Conservation (phyloP, 1,284 basidiomycete genomes). For the Naganishia sp. region DNA sequence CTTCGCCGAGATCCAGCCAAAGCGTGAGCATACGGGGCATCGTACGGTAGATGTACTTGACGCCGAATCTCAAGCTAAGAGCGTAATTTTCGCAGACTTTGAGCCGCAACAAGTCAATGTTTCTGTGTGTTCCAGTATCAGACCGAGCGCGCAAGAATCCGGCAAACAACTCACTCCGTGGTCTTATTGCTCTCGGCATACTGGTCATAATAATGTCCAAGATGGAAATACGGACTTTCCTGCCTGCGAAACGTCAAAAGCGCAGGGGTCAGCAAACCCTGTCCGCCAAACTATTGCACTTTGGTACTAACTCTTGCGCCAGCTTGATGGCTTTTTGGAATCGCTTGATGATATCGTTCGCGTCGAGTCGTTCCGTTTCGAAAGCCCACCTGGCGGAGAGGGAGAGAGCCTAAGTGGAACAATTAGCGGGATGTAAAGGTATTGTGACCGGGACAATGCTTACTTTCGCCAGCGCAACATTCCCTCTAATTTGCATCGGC, state of each 20-base stretch:
- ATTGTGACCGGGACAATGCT: constrained; percentile 26
- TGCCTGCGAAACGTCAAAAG: constrained; percentile 58
- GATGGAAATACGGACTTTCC: constrained; percentile 82
- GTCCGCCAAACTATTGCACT: background rate
- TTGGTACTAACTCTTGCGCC: constrained; percentile 60
- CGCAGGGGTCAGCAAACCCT: no score
- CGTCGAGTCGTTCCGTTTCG: constrained; percentile 80
- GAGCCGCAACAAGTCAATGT: constrained; percentile 38
- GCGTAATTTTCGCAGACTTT: constrained; percentile 65
- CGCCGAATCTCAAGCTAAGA: constrained; percentile 76
- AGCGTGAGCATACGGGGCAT: constrained; percentile 91
- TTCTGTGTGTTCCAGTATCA: constrained; percentile 3
- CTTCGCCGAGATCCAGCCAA: constrained; percentile 93
- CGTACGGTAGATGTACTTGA: constrained; percentile 96
- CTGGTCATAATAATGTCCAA: constrained; percentile 80
- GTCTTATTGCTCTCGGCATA: constrained; percentile 30
- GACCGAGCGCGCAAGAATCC: background rate
- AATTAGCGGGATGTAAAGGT: constrained; percentile 17
- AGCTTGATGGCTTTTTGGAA: constrained; percentile 64
- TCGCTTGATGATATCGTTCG: constrained; percentile 63
- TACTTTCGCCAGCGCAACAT: constrained; percentile 66
- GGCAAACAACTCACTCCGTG: constrained; percentile 6
- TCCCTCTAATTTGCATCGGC: constrained; percentile 36
- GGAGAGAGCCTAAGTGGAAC: constrained; percentile 70
- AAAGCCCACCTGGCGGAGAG: constrained; percentile 92